A percentile compares a stretch with the other conserved stretches of the same genome.
These are phyloP conservation scores for Colletotrichum acutatum DNA, from an alignment of 2,329 filamentous ascomycete species.

Conservation along the genomic window DNA sequence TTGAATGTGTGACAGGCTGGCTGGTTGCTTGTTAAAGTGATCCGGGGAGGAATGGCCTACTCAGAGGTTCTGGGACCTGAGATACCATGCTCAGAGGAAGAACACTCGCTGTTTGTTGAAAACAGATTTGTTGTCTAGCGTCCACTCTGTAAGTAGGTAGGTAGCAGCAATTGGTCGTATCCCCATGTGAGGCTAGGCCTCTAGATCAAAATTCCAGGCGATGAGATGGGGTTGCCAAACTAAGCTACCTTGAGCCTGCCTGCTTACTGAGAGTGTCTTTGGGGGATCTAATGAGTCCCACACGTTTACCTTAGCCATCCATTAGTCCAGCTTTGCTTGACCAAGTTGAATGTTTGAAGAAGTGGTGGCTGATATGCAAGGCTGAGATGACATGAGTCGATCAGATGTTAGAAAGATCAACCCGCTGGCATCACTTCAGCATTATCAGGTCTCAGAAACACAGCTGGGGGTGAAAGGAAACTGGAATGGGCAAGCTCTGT, in stretches of 20 bases:
- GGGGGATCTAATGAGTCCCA: not conserved
- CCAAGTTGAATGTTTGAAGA: not conserved
- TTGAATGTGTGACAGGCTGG: not conserved
- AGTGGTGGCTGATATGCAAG: not conserved
- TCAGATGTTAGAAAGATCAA: not conserved
- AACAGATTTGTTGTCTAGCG: not conserved
- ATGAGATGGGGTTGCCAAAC: not conserved
- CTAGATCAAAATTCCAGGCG: not conserved
- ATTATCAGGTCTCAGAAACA: not conserved
- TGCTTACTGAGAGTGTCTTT: not conserved
- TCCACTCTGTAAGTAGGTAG: too few species aligned
- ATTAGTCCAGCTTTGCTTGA: not conserved
- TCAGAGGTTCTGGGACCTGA: not conserved
- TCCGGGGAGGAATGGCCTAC: not conserved
- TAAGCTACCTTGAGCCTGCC: not conserved
- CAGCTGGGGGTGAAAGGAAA: constrained; percentile 1
- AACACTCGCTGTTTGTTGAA: not conserved
- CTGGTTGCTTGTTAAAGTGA: not conserved
- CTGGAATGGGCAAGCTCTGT: constrained; percentile 1
- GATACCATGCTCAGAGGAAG: not conserved
- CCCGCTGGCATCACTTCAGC: not conserved
- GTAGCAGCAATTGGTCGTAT: not conserved
- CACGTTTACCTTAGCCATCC: not conserved
- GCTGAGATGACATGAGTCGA: not conserved
- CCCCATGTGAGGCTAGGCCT: not conserved